Evolutionary conservation across 108 stramenopile species (phyloP).

Genomic region (Nannochloropsis gaditana): DNA sequence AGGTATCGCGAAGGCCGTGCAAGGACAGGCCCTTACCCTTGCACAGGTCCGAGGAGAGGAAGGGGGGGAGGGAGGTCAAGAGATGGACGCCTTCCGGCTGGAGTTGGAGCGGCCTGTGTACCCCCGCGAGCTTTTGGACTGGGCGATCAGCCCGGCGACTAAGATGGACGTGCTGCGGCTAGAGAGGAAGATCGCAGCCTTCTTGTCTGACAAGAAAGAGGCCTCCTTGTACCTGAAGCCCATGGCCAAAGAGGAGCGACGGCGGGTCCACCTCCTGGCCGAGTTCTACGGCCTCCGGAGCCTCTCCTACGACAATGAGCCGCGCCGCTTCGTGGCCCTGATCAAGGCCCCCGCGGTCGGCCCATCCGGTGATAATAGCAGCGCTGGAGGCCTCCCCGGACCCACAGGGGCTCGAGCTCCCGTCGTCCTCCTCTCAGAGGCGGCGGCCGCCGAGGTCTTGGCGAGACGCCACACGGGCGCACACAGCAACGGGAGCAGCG

Average conservation of each 20-base stretch:
- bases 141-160: neutral
- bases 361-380: neutral
- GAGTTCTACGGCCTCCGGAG: conserved; percentile 34
- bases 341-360: conserved; percentile 29
- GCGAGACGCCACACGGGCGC: neutral
- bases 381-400: neutral
- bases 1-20: conserved; percentile 28
- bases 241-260: conserved; percentile 35
- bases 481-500: neutral
- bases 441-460: conserved; percentile 15
- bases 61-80: neutral
- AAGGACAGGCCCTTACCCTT: conserved; percentile 20
- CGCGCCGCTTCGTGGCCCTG: conserved; percentile 32
- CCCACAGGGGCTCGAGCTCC: neutral
- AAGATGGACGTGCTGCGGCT: conserved; percentile 30
- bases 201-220: conserved; percentile 27
- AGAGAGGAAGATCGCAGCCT: conserved; percentile 28
- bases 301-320: conserved; percentile 38
- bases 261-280: conserved; percentile 30
- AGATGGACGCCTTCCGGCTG: conserved; percentile 12
- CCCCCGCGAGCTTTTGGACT: neutral
- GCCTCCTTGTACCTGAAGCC: conserved; percentile 39
- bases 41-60: conserved; percentile 19
- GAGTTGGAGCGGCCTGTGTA: conserved; percentile 7
- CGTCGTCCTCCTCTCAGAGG: neutral